Evolutionary conservation across 2,329 filamentous ascomycete genomes (phyloP).

Genomic region (Pseudogymnoascus sp.): DNA sequence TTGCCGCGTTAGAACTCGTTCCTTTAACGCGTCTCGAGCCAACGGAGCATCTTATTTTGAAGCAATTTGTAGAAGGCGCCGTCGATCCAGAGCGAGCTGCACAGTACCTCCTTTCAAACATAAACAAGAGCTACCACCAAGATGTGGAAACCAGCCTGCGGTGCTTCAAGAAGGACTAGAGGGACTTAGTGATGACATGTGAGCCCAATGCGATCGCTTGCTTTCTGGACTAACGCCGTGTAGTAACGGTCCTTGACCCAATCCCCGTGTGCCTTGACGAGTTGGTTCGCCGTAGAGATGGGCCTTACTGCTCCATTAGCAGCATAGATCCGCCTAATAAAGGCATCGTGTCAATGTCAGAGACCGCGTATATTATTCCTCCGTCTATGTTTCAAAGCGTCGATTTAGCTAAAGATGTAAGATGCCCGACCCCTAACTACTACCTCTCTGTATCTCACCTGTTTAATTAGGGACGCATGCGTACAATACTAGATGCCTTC

Average conservation of each 20-base stretch:
- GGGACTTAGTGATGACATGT: not conserved
- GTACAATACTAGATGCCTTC: not conserved
- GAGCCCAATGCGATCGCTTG: not conserved
- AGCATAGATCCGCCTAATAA: not conserved
- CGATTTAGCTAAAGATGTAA: not conserved
- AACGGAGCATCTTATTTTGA: not conserved
- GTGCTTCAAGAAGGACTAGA: not conserved
- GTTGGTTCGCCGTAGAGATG: not conserved
- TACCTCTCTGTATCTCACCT: not conserved
- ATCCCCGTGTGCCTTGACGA: not conserved
- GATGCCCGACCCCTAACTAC: not conserved
- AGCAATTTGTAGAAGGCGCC: not conserved
- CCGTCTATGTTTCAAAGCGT: not conserved
- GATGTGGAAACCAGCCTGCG: not conserved
- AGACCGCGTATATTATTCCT: not conserved
- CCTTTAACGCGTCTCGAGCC: not conserved
- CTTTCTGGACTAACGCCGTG: not conserved
- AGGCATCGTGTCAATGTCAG: not conserved
- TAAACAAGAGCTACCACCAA: not conserved
- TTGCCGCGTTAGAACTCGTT: not conserved
- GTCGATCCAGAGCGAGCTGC: not conserved
- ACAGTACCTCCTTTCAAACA: not conserved
- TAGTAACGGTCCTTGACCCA: not conserved
- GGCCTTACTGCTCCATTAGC: not conserved
- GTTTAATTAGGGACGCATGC: not conserved